Conservation (phyloP, 2,329 filamentous ascomycete genomes). For the Epicoccum sorghinum region DNA sequence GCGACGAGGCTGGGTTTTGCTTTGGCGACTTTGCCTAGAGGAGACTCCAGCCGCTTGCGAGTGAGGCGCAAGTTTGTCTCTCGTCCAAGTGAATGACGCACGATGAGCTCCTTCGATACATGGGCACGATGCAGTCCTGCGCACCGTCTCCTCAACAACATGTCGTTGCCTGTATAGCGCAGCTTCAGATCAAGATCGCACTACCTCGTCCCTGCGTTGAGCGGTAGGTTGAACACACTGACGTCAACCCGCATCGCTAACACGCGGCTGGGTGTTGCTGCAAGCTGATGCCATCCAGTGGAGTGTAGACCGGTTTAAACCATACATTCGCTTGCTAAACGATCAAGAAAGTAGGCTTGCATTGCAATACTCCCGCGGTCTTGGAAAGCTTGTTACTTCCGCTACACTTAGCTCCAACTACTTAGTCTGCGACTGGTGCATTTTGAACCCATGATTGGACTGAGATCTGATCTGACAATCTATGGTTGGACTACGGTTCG, state of each 20-base stretch:
- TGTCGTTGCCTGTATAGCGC: conserved; percentile 14
- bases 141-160: conserved; percentile 22
- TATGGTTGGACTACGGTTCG: conserved; percentile 5
- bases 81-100: conserved; percentile 9
- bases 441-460: background rate
- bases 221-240: conserved; percentile 11
- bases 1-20: background rate
- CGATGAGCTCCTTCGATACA: conserved; percentile 9
- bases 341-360: conserved; percentile 3
- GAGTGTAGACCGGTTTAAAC: background rate
- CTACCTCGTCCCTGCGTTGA: conserved; percentile 19
- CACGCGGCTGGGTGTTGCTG: conserved; percentile 6
- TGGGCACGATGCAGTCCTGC: conserved; percentile 1
- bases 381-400: conserved; percentile 13
- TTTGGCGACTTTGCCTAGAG: background rate
- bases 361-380: conserved; percentile 4
- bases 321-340: background rate
- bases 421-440: background rate
- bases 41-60: background rate
- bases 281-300: conserved; percentile 13
- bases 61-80: background rate
- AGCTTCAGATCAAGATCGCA: conserved; percentile 14
- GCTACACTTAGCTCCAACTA: conserved; percentile 11
- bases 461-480: background rate
- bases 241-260: conserved; percentile 23